Conservation (phyloP, 768 basidiomycete genomes). For the Gymnopilus junonius region DNA sequence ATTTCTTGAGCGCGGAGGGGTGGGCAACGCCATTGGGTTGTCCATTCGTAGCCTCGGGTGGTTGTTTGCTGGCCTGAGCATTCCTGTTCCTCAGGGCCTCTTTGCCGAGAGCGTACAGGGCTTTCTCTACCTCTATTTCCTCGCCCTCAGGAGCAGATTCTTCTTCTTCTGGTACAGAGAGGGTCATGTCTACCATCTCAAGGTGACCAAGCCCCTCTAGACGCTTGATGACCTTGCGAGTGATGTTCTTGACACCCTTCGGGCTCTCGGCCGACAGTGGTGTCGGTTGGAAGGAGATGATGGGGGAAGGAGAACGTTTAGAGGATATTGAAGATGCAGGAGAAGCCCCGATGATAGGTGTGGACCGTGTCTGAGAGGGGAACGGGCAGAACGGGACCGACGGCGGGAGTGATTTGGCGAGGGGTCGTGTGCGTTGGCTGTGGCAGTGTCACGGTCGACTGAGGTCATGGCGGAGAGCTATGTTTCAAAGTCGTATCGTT, state of each 20-base stretch:
- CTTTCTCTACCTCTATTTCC: constrained; percentile 30
- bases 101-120: constrained; percentile 23
- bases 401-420: constrained; percentile 15
- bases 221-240: constrained; percentile 51
- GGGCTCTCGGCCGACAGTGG: constrained; percentile 37
- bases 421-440: constrained; percentile 22
- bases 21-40: constrained; percentile 17
- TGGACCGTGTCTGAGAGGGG: constrained; percentile 25
- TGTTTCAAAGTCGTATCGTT: neutral
- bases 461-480: neutral
- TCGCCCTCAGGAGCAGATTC: constrained; percentile 32
- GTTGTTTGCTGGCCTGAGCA: constrained; percentile 10
- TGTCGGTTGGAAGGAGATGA: constrained; percentile 44
- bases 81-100: constrained; percentile 21
- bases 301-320: constrained; percentile 54
- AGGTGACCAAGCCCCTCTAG: constrained; percentile 51
- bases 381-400: constrained; percentile 24
- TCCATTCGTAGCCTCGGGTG: constrained; percentile 21
- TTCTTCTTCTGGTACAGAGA: constrained; percentile 37
- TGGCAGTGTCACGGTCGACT: constrained; percentile 14
- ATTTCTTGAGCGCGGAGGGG: constrained; percentile 18
- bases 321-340: constrained; percentile 11
- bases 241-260: constrained; percentile 51
- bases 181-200: constrained; percentile 31
- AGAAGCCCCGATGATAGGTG: constrained; percentile 5